Base-by-base conservation (phyloP, 768 basidiomycete species). In the Rhizopogon salebrosus region DNA sequence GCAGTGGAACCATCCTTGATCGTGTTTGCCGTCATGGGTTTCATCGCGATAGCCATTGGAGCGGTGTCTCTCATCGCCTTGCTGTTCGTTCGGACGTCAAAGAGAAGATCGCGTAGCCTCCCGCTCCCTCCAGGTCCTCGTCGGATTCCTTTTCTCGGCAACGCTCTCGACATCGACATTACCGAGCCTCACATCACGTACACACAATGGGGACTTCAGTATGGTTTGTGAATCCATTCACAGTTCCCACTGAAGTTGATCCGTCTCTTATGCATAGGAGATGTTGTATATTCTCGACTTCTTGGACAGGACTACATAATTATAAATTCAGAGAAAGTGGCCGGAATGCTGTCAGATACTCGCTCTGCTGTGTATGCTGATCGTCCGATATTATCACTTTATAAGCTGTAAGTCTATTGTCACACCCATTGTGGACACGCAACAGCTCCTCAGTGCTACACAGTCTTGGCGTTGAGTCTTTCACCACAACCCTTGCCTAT, bases 291-390 rank as follows among this genome's bases (percentile, higher is more conserved):
- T 4, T 31, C 31, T 13, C 31, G 31, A 31, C 31, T 31, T 11
- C 31, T 31, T 31, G 42, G 41, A 53, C 66, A 68, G n/a, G 63
- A 61, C 18, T 66, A 71, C 24, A 62, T 80, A 31, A 60, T 80
- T 43, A 56, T 80, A 27, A 79, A 75, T 60, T 68, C 69, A 16
- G 63, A 61, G 24, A 71, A 72, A 55, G 71, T 66, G 13, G 73
- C 67, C 0, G 54, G 64, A 22, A 76, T 76, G 42, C 68, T 80
- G 13, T 64, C 80, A 41, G 75, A 78, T 41, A 60, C 63, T 37
- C 70, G 75, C 4, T 72, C 75, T 6, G 58, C 60, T 9, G 70
- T 75, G 23, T 77, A 78, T 56, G 76, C 77, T 11, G 76, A 75
- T 59, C 48, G 34, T 48, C 27, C 16, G 26, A 11, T 10, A 8